phyloP scores from a whole-genome alignment of 495 filamentous ascomycete species.

The Neurospora sp. region DNA sequence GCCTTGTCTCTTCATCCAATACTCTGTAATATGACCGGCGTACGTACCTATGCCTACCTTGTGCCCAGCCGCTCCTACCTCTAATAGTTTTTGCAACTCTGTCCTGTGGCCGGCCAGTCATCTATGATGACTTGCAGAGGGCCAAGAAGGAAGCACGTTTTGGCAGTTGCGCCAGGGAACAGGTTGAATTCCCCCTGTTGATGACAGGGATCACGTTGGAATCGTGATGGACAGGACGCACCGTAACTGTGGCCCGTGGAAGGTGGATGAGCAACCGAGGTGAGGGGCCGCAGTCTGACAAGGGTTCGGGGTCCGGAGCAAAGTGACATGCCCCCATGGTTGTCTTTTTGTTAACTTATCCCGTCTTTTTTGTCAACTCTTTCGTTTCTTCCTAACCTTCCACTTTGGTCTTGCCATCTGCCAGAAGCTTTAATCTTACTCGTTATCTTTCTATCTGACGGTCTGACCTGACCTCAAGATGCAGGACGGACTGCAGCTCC shows the following conservation, averaged over 20 bases:
- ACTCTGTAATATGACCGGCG: background rate
- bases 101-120: background rate
- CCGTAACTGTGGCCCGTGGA: background rate
- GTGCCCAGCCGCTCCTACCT: background rate
- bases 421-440: background rate
- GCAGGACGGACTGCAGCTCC: background rate
- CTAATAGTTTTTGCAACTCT: background rate
- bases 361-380: background rate
- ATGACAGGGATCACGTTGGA: background rate
- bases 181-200: background rate
- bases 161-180: background rate
- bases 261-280: background rate
- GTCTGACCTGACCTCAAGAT: background rate
- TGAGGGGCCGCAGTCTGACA: background rate
- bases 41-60: background rate
- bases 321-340: background rate
- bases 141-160: background rate
- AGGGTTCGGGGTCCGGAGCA: background rate
- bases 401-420: background rate
- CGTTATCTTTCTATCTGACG: background rate
- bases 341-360: background rate
- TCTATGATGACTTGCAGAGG: background rate
- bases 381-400: background rate
- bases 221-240: background rate
- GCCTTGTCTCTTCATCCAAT: background rate